phyloP scores from a whole-genome alignment of 2,329 filamentous ascomycete species.

The Pyrenochaeta sp. region DNA sequence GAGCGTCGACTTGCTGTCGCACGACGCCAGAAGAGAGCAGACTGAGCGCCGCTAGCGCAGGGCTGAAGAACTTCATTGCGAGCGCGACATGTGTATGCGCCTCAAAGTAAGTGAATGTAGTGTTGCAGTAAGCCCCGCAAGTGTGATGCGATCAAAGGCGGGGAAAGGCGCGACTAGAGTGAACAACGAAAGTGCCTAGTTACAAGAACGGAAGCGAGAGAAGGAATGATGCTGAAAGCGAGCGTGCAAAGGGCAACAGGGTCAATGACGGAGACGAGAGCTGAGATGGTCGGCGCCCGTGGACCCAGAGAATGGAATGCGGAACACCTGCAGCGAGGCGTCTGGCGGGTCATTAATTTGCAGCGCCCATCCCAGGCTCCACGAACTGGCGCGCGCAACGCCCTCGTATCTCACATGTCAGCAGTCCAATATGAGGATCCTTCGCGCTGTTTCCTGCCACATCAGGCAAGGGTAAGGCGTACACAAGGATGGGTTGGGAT shows the following conservation, averaged over 20 bases:
- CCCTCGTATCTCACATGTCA: slow-evolving; percentile 9
- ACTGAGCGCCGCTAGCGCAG: slow-evolving; percentile 36
- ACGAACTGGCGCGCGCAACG: background rate
- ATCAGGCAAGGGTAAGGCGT: slow-evolving; percentile 6
- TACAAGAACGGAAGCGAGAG: background rate
- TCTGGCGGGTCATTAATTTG: background rate
- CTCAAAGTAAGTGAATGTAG: slow-evolving; percentile 6
- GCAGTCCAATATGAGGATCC: slow-evolving; percentile 10
- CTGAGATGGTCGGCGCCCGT: slow-evolving; percentile 9
- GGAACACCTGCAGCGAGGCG: background rate
- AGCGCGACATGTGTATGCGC: slow-evolving; percentile 23
- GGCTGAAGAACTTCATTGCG: slow-evolving; percentile 38
- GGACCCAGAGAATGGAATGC: background rate
- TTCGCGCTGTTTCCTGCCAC: background rate
- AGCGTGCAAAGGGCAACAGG: slow-evolving; percentile 4
- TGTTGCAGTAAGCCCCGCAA: slow-evolving; percentile 4
- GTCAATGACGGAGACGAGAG: slow-evolving; percentile 11
- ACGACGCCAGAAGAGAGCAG: slow-evolving; percentile 30
- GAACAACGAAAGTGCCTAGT: background rate
- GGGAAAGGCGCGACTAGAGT: background rate
- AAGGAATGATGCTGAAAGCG: slow-evolving; percentile 3
- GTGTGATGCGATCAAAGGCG: background rate
- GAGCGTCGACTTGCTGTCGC: slow-evolving; percentile 26
- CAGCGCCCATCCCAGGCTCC: background rate
- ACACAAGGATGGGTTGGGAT: background rate